phyloP scores from a whole-genome alignment of 1,284 basidiomycete species.

The Cryptococcus sp. region DNA sequence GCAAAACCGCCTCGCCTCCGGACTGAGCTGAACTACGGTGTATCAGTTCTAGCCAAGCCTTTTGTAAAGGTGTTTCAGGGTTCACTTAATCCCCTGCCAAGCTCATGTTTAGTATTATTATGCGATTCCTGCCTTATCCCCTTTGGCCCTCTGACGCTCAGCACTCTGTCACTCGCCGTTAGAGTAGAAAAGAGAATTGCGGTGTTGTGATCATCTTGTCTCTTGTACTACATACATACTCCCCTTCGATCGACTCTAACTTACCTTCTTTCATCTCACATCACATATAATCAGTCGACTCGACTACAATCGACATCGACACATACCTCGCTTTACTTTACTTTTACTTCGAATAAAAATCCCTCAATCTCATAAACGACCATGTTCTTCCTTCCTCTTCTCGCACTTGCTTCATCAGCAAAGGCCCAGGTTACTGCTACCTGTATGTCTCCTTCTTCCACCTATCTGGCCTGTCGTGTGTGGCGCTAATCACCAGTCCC shows the following conservation, averaged over 20 bases:
- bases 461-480: background rate
- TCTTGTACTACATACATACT: background rate
- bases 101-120: background rate
- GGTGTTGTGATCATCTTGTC: background rate
- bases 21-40: no score
- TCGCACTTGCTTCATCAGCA: conserved; percentile 12
- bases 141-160: background rate
- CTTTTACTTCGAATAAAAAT: background rate
- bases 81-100: background rate
- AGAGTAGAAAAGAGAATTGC: background rate
- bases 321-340: background rate
- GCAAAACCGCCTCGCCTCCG: no score
- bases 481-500: conserved; percentile 11
- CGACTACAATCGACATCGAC: background rate
- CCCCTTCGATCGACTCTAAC: background rate
- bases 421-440: conserved; percentile 37
- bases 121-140: background rate
- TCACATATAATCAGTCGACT: background rate
- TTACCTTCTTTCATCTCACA: background rate
- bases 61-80: background rate
- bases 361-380: background rate
- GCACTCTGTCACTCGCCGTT: background rate
- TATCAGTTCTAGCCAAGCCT: no score
- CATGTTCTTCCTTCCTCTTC: conserved; percentile 1
- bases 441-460: background rate